Percentiles rank a stretch among this genome's conserved stretches.
Evolutionary conservation across 495 filamentous ascomycete species (phyloP).

Genomic region (Margaritispora aquatica): DNA sequence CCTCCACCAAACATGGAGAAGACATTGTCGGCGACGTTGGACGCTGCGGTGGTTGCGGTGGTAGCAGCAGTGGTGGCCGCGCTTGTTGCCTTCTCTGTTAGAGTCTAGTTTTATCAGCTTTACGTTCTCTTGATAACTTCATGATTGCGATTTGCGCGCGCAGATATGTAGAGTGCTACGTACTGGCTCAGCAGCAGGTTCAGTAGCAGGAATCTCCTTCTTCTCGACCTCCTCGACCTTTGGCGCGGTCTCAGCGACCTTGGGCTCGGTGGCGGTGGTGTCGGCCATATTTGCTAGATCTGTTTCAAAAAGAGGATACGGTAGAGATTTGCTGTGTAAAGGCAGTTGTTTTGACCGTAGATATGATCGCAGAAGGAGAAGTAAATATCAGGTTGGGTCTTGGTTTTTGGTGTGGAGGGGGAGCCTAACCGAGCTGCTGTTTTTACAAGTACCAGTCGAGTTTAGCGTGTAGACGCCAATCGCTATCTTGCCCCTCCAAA

Average conservation of each 20-base stretch:
- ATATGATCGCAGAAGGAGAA: neutral
- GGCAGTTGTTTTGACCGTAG: neutral
- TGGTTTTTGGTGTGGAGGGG: neutral
- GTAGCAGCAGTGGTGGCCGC: constrained; percentile 34
- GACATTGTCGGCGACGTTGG: constrained; percentile 63
- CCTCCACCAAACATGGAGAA: constrained; percentile 98
- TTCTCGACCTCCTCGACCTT: constrained; percentile 37
- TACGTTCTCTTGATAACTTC: neutral
- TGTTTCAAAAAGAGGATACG: constrained; percentile 2
- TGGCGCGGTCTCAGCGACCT: constrained; percentile 12
- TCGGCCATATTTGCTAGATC: constrained; percentile 23
- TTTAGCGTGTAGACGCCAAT: neutral
- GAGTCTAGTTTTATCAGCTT: constrained; percentile 21
- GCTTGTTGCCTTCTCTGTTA: constrained; percentile 34
- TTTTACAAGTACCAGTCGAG: neutral
- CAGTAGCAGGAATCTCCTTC: constrained; percentile 30
- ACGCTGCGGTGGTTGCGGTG: constrained; percentile 38
- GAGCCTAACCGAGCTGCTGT: neutral
- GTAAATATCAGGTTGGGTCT: neutral
- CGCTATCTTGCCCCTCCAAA: neutral
- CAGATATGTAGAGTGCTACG: neutral
- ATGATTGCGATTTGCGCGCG: neutral
- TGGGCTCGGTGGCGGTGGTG: constrained; percentile 21
- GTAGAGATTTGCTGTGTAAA: neutral
- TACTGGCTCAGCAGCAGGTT: constrained; percentile 3